Percentiles rank a stretch among this genome's conserved stretches.
phyloP scores from a whole-genome alignment of 2,329 filamentous ascomycete species.

The Plectosphaerella cucumerina region DNA sequence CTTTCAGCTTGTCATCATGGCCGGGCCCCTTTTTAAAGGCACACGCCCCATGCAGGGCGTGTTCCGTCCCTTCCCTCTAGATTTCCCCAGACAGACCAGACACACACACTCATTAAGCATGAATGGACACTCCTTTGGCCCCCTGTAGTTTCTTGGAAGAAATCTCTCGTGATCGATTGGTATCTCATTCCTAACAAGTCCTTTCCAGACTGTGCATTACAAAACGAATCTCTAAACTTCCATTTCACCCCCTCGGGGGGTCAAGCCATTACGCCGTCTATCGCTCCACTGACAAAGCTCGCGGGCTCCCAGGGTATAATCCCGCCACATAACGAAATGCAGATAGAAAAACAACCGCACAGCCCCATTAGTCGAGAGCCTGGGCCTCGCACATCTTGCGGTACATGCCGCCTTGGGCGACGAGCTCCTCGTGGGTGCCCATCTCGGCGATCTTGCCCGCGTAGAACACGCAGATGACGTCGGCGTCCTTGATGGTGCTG shows the following conservation, averaged over 20 bases:
- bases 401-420: constrained; percentile 43
- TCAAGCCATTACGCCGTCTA: no score
- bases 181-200: no score
- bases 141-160: no score
- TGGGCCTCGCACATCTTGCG: constrained; percentile 48
- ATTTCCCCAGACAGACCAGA: no score
- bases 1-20: background rate
- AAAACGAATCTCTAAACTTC: no score
- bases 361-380: constrained; percentile 32
- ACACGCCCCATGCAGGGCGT: background rate
- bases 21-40: background rate
- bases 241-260: no score
- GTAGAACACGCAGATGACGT: constrained; percentile 59
- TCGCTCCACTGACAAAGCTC: no score
- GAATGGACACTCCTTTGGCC: no score
- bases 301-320: no score
- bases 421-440: constrained; percentile 57
- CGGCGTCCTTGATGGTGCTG: constrained; percentile 52
- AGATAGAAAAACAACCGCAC: background rate
- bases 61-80: background rate
- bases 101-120: no score
- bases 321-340: background rate
- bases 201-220: no score
- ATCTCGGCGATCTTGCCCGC: constrained; percentile 51
- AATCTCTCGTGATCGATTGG: no score